These are phyloP conservation scores for Coniochaeta prunicola DNA, from an alignment of 2,329 filamentous ascomycete genomes.

Conservation along the genomic window DNA sequence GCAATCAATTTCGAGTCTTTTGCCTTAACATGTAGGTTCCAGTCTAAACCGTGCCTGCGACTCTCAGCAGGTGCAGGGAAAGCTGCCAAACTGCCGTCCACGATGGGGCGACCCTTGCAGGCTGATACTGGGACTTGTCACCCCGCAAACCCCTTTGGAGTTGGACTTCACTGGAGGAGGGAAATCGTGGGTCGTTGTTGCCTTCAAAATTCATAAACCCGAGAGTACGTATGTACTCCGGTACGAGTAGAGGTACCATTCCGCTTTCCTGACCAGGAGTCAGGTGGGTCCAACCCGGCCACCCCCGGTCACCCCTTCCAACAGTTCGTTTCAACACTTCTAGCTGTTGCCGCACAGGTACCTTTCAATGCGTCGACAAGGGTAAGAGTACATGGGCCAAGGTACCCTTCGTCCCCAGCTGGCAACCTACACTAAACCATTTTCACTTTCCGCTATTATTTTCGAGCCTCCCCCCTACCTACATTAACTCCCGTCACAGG, in stretches of 20 bases:
- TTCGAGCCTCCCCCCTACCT: neutral
- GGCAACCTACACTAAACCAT: neutral
- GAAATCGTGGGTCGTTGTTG: neutral
- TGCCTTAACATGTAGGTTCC: neutral
- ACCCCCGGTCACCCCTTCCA: neutral
- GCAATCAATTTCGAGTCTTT: too few relatives aligned
- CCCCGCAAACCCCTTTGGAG: neutral
- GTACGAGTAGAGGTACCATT: neutral
- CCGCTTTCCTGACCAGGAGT: neutral
- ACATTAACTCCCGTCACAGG: neutral
- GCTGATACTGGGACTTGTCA: neutral
- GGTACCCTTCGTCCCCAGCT: neutral
- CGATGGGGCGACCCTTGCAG: neutral
- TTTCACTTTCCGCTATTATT: neutral
- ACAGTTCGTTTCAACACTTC: neutral
- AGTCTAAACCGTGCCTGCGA: too few relatives aligned
- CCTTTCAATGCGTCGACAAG: neutral
- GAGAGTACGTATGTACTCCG: neutral
- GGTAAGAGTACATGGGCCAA: neutral
- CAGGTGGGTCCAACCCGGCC: neutral
- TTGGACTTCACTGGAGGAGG: too few relatives aligned
- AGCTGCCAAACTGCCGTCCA: neutral
- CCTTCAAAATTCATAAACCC: neutral
- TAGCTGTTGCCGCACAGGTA: neutral
- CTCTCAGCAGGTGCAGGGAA: too few relatives aligned